Percentiles rank a stretch among this genome's conserved stretches.
These are phyloP conservation scores for Ascosphaera aggregata DNA, from an alignment of 2,329 filamentous ascomycete genomes.

Conservation along the genomic window DNA sequence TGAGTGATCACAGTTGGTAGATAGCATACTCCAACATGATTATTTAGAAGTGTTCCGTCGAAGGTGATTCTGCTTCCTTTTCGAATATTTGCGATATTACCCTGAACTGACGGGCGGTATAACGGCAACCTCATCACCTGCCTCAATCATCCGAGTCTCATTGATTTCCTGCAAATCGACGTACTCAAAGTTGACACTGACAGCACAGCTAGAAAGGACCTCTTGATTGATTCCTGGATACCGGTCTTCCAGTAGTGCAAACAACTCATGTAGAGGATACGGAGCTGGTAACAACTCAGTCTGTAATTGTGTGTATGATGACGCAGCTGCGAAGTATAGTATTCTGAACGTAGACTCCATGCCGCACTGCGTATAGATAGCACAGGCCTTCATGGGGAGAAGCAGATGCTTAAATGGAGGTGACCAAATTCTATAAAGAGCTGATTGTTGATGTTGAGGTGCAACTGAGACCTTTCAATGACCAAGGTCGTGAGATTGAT, in stretches of 20 bases:
- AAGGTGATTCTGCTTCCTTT: neutral
- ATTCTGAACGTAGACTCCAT: constrained; percentile 16
- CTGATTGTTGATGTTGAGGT: too few species aligned
- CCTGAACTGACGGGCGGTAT: constrained; percentile 26
- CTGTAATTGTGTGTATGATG: constrained; percentile 17
- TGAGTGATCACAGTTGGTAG: too few species aligned
- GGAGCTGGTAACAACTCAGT: constrained; percentile 20
- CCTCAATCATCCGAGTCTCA: constrained; percentile 11
- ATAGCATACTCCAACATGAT: neutral
- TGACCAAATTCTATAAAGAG: too few species aligned
- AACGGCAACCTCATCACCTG: constrained; percentile 21
- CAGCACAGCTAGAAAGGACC: neutral
- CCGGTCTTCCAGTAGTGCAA: constrained; percentile 14
- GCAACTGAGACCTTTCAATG: too few species aligned
- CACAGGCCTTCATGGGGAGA: too few species aligned
- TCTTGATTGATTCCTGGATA: neutral
- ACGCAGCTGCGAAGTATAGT: constrained; percentile 23
- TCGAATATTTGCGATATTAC: constrained; percentile 8
- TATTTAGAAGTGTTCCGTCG: neutral
- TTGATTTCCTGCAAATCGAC: constrained; percentile 14
- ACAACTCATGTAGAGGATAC: constrained; percentile 15
- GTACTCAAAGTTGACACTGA: constrained; percentile 10
- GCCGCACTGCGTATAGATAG: too few species aligned
- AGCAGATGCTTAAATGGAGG: too few species aligned
- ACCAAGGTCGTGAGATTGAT: too few species aligned